A percentile compares a stretch with the other conserved stretches of the same genome.
Conservation (phyloP, 345 rosid genomes). For the Trapa bicornis region DNA sequence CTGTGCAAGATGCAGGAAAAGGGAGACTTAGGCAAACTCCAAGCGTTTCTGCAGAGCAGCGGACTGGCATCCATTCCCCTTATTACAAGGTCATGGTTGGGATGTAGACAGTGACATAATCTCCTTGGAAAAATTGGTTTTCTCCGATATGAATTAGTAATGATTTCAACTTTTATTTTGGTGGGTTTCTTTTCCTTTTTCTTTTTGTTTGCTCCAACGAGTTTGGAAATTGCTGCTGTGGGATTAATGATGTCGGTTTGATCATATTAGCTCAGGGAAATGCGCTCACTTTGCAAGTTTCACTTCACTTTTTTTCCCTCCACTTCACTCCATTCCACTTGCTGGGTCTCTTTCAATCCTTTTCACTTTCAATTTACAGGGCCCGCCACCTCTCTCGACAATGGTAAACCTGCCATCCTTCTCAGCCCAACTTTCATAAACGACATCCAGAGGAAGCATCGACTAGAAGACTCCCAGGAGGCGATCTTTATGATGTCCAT, state of each 20-base stretch:
- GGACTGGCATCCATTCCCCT: too few species aligned
- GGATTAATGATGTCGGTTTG: conserved; percentile 21
- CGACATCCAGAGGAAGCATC: too few species aligned
- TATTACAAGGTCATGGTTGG: too few species aligned
- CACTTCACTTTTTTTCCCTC: background rate
- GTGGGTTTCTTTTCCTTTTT: background rate
- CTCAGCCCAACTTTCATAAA: background rate
- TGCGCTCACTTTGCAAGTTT: background rate
- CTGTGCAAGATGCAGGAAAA: background rate
- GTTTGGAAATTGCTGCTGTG: conserved; percentile 43
- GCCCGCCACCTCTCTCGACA: background rate
- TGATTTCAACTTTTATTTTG: too few species aligned
- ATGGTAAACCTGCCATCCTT: background rate
- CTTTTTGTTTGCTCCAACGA: conserved; percentile 37
- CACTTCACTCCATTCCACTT: background rate
- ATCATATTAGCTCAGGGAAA: conserved; percentile 3
- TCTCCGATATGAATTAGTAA: too few species aligned
- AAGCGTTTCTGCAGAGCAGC: background rate
- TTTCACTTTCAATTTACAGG: background rate
- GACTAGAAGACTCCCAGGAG: too few species aligned
- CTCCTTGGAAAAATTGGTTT: too few species aligned
- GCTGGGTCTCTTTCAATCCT: conserved; percentile 30
- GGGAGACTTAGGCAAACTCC: background rate
- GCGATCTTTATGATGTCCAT: too few species aligned
- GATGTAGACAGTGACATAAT: too few species aligned